Evolutionary conservation across 2,329 filamentous ascomycete species (phyloP), one percentile per base, ranked within the genome.

Genomic region (Epichloe elymi): DNA sequence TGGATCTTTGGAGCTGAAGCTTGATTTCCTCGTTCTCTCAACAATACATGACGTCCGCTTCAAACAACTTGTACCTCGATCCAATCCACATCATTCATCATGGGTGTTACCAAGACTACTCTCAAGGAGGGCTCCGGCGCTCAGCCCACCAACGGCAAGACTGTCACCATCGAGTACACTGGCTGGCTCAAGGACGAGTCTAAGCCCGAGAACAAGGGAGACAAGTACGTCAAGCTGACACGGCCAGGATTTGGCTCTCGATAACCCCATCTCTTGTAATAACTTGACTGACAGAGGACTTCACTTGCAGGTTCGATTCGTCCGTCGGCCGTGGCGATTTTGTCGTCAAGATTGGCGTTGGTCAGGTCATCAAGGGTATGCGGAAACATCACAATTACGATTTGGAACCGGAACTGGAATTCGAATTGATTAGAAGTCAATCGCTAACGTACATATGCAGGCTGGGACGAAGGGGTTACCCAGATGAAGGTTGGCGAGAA

Each of bases 401-500:
- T 50, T 30, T 30, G 8, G 30, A 11, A 30, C 10, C 11, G 23
- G 2, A 8, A 8, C 1, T 26, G 23, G 23, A 26, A 26, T 15
- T n/a, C 14, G 26, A 26, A 14, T 14, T 19, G 15, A 20, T 10
- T n/a, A 38, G 39, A 48, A 14, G 54, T 50, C 48, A 54, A 42
- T 38, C 12, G 37, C 26, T 52, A 43, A 50, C 30, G 40, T 38
- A 45, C 46, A 36, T 19, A 23, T 43, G 20, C 44, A 89, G 86
- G 81, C 59, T 94, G 80, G 88, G 89, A 88, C 63, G 83, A 95
- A 70, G 90, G 85, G 58, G 89, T 97, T 49, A 71, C 74, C 47
- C 74, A 80, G 64, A 96, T 98, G 91, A 83, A 84, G 65, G 74
- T 95, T 53, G 90, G 91, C 66, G 91, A 97, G 78, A 91, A 87